Evolutionary conservation across 2,329 filamentous ascomycete species (phyloP), one percentile per base, ranked within the genome.

Genomic region (Scytalidium lignicola): DNA sequence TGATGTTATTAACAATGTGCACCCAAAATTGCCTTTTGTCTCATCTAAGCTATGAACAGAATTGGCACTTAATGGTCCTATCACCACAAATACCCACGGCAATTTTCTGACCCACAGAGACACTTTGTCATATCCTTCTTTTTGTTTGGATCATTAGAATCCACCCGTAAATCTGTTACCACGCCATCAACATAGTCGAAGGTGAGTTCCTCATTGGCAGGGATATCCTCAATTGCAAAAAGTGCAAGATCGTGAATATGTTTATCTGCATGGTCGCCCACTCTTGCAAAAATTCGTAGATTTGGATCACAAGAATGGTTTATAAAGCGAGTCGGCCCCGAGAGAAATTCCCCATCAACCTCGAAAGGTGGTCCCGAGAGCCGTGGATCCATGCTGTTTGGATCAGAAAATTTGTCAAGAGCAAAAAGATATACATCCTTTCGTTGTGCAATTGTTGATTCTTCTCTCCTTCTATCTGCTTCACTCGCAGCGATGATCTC

Each of bases 291-390:
- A 52, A 90, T 88, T 13, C 85, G 75, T 61, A 90, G 76, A 60
- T 91, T 92, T 0, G 88, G 88, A 3, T 88, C 79, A 63, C 88
- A 92, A 2, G 80, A 86, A 64, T 93, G 88, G 59, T 93, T 93
- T 64, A 92, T 86, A 66, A 92, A 93, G 2, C 88, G 79, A 0
- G 86, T 88, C 0, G 87, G 86, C 0, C 87, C 87, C 1, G 88
- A 87, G 72, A 85, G 82, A 64, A 86, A 86, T 63, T 91, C 84
- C 10, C 89, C 89, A 49, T 84, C 82, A 0, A 83, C 76, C 55
- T 83, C 80, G 3, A 86, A 67, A 15, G 81, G 74, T 5, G 75
- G 69, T 0, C 74, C 76, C 3, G 74, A 71, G 0, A 86, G 72
- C 1, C 79, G 70, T n/a, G 71, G 68, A 51, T 85, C 80, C 9